These are phyloP conservation scores for Escallonia rubra DNA, from an alignment of 129 eudicot species.

Conservation along the genomic window DNA sequence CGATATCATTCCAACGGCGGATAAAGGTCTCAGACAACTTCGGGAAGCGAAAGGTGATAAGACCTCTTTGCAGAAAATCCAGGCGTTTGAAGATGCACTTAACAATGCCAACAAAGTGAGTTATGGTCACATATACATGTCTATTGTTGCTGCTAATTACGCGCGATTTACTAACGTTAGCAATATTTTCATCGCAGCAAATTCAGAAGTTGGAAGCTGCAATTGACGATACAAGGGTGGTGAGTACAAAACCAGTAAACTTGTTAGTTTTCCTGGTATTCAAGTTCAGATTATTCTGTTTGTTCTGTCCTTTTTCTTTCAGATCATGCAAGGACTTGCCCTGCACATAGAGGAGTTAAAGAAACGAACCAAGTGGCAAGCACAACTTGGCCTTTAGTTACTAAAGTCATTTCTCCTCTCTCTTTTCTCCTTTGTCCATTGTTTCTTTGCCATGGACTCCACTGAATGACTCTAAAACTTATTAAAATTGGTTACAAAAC, in stretches of 20 bases:
- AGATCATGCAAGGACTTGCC: constrained; percentile 37
- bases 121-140: background rate
- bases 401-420: background rate
- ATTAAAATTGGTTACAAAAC: too few species aligned
- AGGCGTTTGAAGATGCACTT: constrained; percentile 30
- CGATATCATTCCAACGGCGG: constrained; percentile 16
- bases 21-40: background rate
- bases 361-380: constrained; percentile 2
- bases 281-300: background rate
- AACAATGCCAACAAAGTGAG: constrained; percentile 30
- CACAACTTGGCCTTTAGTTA: background rate
- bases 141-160: background rate
- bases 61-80: constrained; percentile 17
- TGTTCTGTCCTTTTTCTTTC: background rate
- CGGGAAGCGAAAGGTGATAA: constrained; percentile 2
- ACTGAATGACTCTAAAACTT: too few species aligned
- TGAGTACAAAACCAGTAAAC: constrained; percentile 4
- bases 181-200: constrained; percentile 19
- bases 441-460: background rate
- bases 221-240: constrained; percentile 33
- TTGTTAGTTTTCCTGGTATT: background rate
- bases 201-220: constrained; percentile 34
- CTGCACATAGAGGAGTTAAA: constrained; percentile 29
- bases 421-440: background rate
- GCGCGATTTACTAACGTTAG: background rate